Conservation (phyloP, 345 rosid species). For the Lepidium aucheri region DNA sequence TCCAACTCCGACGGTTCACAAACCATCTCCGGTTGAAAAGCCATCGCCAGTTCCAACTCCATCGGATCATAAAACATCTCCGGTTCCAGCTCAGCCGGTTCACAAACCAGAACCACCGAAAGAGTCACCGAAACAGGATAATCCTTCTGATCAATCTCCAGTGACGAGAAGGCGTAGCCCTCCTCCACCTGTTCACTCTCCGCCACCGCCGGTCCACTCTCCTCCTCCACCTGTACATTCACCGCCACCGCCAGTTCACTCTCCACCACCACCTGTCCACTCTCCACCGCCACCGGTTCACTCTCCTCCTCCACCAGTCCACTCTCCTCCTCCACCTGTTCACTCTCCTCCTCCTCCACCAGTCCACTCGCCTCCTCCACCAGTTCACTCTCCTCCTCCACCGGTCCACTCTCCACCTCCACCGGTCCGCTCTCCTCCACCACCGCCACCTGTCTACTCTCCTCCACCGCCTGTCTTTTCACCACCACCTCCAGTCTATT, state of each 20-base stretch:
- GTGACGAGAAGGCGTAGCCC: conserved; percentile 4
- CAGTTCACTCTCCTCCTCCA: background rate
- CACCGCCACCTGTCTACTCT: conserved; percentile 11
- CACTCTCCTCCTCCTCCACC: conserved; percentile 10
- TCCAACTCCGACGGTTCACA: background rate
- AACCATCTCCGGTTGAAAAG: background rate
- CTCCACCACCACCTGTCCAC: background rate
- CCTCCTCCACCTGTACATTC: conserved; percentile 25
- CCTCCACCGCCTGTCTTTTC: background rate
- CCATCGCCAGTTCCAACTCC: conserved; percentile 1
- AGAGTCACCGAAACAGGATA: conserved; percentile 13
- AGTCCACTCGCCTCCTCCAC: conserved; percentile 19
- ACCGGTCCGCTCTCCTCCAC: background rate
- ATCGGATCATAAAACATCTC: conserved; percentile 9
- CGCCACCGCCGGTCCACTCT: conserved; percentile 1
- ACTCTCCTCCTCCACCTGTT: conserved; percentile 9
- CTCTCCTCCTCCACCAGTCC: conserved; percentile 20
- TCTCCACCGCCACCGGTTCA: conserved; percentile 12
- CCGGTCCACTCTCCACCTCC: conserved; percentile 24
- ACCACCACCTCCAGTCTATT: conserved; percentile 5
- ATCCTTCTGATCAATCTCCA: conserved; percentile 21
- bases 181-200: conserved; percentile 18
- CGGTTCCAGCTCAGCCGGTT: too few relatives aligned
- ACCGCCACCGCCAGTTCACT: background rate
- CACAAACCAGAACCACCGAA: conserved; percentile 18